phyloP scores from a whole-genome alignment of 352 stramenopile species.

The Thalassiosira exigua region DNA sequence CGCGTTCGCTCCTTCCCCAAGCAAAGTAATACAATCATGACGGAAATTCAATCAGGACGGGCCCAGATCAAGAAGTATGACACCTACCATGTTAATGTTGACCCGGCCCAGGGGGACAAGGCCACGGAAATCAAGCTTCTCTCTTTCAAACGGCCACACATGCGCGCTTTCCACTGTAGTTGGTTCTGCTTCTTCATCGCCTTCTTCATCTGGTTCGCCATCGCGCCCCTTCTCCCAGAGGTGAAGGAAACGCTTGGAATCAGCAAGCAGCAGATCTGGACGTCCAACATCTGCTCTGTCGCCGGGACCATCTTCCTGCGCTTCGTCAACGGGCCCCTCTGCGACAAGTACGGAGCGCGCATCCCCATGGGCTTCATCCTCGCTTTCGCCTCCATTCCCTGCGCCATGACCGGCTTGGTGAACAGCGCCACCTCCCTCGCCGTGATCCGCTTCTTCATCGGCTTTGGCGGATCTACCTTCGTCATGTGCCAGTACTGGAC shows the following conservation, averaged over 20 bases:
- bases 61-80: slow-evolving; percentile 43
- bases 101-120: slow-evolving; percentile 75
- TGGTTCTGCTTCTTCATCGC: slow-evolving; percentile 92
- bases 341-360: slow-evolving; percentile 91
- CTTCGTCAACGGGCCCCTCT: slow-evolving; percentile 91
- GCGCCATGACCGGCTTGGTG: slow-evolving; percentile 89
- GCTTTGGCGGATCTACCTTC: slow-evolving; percentile 92
- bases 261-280: slow-evolving; percentile 89
- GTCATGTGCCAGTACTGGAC: slow-evolving; percentile 95
- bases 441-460: slow-evolving; percentile 94
- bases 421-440: slow-evolving; percentile 84
- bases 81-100: slow-evolving; percentile 27
- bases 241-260: slow-evolving; percentile 89
- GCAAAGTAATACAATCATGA: too few species aligned
- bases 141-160: slow-evolving; percentile 90
- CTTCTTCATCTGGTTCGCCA: slow-evolving; percentile 95
- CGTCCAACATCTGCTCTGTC: slow-evolving; percentile 91
- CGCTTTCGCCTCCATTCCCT: slow-evolving; percentile 88
- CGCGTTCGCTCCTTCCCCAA: too few species aligned
- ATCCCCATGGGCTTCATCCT: slow-evolving; percentile 88
- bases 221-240: slow-evolving; percentile 92
- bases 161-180: slow-evolving; percentile 90
- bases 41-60: too few species aligned
- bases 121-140: slow-evolving; percentile 86
- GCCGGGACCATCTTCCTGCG: slow-evolving; percentile 90